Evolutionary conservation across 2,329 filamentous ascomycete genomes (phyloP).

Genomic region (Paraphaeosphaeria sporulosa): DNA sequence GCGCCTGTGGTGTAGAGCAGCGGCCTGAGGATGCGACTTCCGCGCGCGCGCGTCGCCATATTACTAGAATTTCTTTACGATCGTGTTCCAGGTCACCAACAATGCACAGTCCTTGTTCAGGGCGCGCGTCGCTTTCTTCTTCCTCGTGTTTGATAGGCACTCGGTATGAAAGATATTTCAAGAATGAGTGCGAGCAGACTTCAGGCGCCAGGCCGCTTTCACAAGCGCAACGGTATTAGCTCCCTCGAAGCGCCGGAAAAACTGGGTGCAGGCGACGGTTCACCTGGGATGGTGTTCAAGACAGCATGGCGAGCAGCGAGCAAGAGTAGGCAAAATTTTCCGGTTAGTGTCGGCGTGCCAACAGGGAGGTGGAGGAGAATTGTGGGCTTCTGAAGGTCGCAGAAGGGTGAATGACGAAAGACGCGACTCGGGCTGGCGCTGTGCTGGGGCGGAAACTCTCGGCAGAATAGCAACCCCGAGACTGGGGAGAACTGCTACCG

Average conservation of each 20-base stretch:
- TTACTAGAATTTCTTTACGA: slow-evolving; percentile 8
- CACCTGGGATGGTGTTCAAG: slow-evolving; percentile 14
- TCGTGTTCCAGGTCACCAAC: not conserved
- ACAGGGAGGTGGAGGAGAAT: slow-evolving; percentile 12
- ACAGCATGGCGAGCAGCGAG: slow-evolving; percentile 13
- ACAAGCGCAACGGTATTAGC: slow-evolving; percentile 4
- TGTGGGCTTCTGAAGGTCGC: slow-evolving; percentile 8
- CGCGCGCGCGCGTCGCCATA: slow-evolving; percentile 45
- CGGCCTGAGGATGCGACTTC: slow-evolving; percentile 61
- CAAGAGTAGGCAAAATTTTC: slow-evolving; percentile 18
- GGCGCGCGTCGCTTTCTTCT: not conserved
- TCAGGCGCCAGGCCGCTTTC: slow-evolving; percentile 13
- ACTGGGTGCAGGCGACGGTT: not conserved
- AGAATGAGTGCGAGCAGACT: not conserved
- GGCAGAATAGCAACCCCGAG: slow-evolving; percentile 10
- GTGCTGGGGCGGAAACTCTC: slow-evolving; percentile 7
- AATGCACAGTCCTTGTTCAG: not conserved
- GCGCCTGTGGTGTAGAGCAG: slow-evolving; percentile 67
- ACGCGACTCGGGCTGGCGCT: slow-evolving; percentile 12
- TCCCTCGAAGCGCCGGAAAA: slow-evolving; percentile 14
- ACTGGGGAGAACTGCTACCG: slow-evolving; percentile 1
- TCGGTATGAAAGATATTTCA: not conserved
- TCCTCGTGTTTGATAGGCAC: not conserved
- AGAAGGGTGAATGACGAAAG: slow-evolving; percentile 16
- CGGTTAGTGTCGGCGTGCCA: slow-evolving; percentile 15